Evolutionary conservation across 2,329 filamentous ascomycete genomes (phyloP), one percentile per base, ranked within the genome.

Genomic region (Hymenoscyphus linearis): DNA sequence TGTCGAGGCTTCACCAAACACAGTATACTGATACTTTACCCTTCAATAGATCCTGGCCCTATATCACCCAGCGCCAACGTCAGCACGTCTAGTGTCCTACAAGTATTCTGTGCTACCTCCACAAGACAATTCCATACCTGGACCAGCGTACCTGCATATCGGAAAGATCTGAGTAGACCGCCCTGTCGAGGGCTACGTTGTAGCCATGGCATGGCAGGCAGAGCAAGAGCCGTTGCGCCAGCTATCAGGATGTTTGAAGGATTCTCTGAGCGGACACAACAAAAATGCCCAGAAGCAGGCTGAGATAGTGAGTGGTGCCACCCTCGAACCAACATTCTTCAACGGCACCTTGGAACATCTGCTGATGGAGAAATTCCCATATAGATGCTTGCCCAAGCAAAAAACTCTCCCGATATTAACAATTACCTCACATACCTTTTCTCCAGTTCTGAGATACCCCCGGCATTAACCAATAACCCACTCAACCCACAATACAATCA

Each of bases 351-450:
- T 27, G 18, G 25, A 44, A 61, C 22, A 52, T 57, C 34, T 60
- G 57, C 58, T 62, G 40, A 57, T 57, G 61, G 44, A 27, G n/a
- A 44, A 31, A 18, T 54, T 55, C 16, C 65, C 57, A 59, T 60
- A 66, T 70, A 98, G 95, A 96, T 98, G 91, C 90, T 99, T 70
- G 82, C 85, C 67, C 90, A 96, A 78, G 95, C 93, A 64, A 96
- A 91, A 74, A 79, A 82, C 58, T 95, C 90, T 12, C 93, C 93
- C 55, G 93, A 98, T 75, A 90, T 97, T 80, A 93, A 96, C 80
- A 98, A 98, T 78, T 99, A 99, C 76, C 86, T 99, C 52, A 90
- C 91, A 68, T 97, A 90, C 76, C 84, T 99, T 65, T 91, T 96
- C 76, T 91, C 90, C 63, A 91, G 84, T 69, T 74, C 85, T 60